Evolutionary conservation across 805 yeast genomes (phyloP).

Genomic region (Cyberlindnera euphorbiiphila): DNA sequence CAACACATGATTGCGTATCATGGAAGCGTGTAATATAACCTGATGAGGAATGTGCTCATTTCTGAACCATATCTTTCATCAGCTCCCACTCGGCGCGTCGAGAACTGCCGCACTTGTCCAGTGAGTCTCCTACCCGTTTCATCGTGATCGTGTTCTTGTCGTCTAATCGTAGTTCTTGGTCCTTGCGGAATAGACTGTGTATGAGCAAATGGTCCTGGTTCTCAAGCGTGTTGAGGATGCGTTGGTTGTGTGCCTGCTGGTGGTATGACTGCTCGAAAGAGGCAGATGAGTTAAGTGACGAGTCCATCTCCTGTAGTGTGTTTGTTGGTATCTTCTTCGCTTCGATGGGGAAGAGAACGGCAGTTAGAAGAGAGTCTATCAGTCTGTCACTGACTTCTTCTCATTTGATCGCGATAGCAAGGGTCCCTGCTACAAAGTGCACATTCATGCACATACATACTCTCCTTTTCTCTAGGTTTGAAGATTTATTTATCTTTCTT

Average conservation of each 20-base stretch:
- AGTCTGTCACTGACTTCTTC: no score
- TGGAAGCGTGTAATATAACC: no score
- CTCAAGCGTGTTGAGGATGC: constrained; percentile 17
- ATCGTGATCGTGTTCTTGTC: constrained; percentile 1
- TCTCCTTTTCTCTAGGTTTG: no score
- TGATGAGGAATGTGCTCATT: no score
- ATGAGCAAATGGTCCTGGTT: constrained; percentile 17
- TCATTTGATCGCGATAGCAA: no score
- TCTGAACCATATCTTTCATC: constrained; percentile 9
- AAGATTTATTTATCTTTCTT: no score
- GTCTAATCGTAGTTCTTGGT: constrained; percentile 2
- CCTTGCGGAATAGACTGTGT: constrained; percentile 12
- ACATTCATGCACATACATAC: no score
- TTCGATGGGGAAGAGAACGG: neutral
- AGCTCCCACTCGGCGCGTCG: constrained; percentile 11
- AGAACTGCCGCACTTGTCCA: constrained; percentile 5
- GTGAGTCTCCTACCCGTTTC: constrained; percentile 6
- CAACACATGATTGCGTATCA: no score
- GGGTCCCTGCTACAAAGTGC: no score
- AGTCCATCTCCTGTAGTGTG: neutral
- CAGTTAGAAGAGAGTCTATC: no score
- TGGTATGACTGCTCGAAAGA: constrained; percentile 3
- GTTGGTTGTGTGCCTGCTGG: constrained; percentile 3
- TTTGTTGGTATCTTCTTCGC: neutral
- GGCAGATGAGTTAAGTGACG: neutral